These are phyloP conservation scores for Auricularia auricula-judae DNA, from an alignment of 768 basidiomycete species.

Conservation along the genomic window DNA sequence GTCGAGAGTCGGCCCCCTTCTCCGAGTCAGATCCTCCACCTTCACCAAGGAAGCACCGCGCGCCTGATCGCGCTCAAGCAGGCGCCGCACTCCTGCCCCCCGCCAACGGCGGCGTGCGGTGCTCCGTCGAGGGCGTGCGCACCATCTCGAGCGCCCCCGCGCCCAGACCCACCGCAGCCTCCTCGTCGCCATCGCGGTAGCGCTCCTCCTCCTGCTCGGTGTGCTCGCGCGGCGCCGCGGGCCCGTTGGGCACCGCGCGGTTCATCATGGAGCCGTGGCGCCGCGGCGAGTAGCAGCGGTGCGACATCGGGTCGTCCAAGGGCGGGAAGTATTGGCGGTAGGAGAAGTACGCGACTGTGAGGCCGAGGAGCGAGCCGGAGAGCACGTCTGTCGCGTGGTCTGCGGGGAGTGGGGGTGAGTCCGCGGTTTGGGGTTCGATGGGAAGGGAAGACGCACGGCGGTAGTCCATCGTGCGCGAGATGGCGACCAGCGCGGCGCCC, in stretches of 20 bases:
- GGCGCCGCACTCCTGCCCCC: no score
- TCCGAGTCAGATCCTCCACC: no score
- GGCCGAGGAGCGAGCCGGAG: slow-evolving; percentile 66
- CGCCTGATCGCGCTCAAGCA: no score
- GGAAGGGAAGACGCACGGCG: slow-evolving; percentile 43
- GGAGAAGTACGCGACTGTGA: slow-evolving; percentile 55
- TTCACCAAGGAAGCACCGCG: no score
- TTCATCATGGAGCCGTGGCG: neutral
- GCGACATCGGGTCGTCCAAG: slow-evolving; percentile 49
- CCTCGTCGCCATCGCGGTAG: neutral
- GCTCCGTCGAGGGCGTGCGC: no score
- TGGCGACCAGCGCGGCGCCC: slow-evolving; percentile 67
- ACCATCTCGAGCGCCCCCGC: no score
- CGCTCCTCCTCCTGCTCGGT: neutral
- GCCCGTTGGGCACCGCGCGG: neutral
- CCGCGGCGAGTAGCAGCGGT: slow-evolving; percentile 56
- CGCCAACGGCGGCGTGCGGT: no score
- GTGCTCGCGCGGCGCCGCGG: neutral
- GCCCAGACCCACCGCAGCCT: neutral
- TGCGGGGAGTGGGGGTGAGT: slow-evolving; percentile 17
- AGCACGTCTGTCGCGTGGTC: slow-evolving; percentile 92
- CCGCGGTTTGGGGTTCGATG: slow-evolving; percentile 8
- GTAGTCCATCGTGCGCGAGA: slow-evolving; percentile 87
- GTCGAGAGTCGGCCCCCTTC: no score
- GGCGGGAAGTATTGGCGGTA: slow-evolving; percentile 80